phyloP scores from a whole-genome alignment of 2,329 filamentous ascomycete species.

The Pseudocercospora macadamiae region DNA sequence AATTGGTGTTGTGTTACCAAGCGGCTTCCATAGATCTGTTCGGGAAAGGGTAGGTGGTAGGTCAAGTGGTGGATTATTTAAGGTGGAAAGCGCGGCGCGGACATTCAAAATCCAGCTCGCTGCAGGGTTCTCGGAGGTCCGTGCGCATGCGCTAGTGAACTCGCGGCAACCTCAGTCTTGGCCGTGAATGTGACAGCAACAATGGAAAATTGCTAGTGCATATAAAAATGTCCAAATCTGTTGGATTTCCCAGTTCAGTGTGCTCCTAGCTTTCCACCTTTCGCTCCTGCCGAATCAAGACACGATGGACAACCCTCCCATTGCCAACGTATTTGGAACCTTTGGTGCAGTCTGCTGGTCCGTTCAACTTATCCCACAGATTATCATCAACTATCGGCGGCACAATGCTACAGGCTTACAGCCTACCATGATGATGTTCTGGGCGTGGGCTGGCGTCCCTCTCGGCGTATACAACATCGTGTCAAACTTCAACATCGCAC shows the following conservation, averaged over 20 bases:
- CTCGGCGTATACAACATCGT: conserved; percentile 65
- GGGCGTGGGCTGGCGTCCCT: conserved; percentile 69
- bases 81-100: not conserved
- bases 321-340: conserved; percentile 62
- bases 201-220: not conserved
- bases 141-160: conserved; percentile 4
- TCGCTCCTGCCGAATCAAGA: too few species aligned
- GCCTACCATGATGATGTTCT: conserved; percentile 72
- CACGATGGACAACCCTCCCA: conserved; percentile 23
- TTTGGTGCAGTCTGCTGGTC: conserved; percentile 68
- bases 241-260: too few species aligned
- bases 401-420: conserved; percentile 69
- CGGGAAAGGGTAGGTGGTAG: not conserved
- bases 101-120: not conserved
- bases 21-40: not conserved
- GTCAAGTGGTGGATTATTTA: too few species aligned
- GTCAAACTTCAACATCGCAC: conserved; percentile 55
- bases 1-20: not conserved
- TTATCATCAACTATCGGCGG: conserved; percentile 67
- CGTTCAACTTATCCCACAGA: conserved; percentile 70
- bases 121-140: not conserved
- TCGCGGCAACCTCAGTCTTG: not conserved
- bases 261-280: too few species aligned
- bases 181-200: not conserved
- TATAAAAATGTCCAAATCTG: too few species aligned